phyloP scores from a whole-genome alignment of 2,329 filamentous ascomycete genomes.

The Claviceps digitariae region DNA sequence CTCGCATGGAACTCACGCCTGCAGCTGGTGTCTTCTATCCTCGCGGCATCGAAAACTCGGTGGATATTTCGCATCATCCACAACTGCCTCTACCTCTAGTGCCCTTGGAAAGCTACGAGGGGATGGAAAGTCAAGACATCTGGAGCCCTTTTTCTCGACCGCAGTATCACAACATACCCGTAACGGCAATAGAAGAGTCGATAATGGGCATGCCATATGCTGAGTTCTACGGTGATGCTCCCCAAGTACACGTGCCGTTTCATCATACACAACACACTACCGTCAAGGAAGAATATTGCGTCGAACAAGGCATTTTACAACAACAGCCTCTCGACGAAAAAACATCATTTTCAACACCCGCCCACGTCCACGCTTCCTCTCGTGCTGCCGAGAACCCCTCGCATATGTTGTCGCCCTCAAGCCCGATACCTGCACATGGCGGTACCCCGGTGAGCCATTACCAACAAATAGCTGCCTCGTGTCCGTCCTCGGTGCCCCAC shows the following conservation, averaged over 20 bases:
- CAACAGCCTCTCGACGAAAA: neutral
- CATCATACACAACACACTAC: neutral
- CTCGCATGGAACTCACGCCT: neutral
- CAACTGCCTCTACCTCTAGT: neutral
- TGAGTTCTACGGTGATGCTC: neutral
- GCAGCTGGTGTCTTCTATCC: neutral
- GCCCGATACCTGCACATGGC: no score
- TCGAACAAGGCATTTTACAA: neutral
- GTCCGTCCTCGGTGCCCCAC: neutral
- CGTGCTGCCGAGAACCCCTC: no score
- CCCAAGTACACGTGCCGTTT: neutral
- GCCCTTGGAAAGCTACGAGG: neutral
- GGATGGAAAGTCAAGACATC: neutral
- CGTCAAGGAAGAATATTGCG: neutral
- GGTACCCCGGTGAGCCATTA: neutral
- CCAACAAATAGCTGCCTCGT: neutral
- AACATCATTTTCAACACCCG: neutral
- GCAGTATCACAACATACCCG: neutral
- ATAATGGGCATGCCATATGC: neutral
- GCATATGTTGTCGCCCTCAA: no score
- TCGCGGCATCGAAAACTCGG: neutral
- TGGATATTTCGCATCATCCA: neutral
- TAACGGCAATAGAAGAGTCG: neutral
- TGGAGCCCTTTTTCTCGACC: neutral
- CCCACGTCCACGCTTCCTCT: no score